Conservation (phyloP, 257 asterid genomes). For the Petunia secreta region DNA sequence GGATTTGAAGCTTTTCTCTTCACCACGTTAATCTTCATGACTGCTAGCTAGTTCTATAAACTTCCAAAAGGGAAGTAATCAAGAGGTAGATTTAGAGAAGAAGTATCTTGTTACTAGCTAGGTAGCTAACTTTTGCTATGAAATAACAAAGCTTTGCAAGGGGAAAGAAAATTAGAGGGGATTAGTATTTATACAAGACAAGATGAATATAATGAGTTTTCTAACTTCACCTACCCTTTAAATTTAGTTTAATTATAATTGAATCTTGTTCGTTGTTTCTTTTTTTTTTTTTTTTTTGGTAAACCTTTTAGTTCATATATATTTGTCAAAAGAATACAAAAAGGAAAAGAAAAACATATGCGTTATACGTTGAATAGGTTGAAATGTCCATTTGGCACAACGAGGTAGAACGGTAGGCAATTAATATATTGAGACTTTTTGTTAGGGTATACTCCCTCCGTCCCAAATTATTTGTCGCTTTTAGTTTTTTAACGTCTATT, state of each 20-base stretch:
- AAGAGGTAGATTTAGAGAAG: neutral
- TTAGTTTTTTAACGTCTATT: too few relatives aligned
- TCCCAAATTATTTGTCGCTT: too few relatives aligned
- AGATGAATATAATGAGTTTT: neutral
- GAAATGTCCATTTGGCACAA: neutral
- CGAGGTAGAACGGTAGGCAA: neutral
- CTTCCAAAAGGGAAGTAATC: neutral
- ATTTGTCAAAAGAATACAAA: neutral
- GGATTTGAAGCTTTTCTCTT: neutral
- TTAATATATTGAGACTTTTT: neutral
- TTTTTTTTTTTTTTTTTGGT: neutral
- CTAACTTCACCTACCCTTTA: neutral
- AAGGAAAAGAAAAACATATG: neutral
- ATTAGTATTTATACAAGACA: neutral
- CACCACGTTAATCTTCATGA: neutral
- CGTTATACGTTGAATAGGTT: constrained; percentile 22
- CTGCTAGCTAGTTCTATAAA: neutral
- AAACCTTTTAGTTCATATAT: neutral
- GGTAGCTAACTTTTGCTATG: too few relatives aligned
- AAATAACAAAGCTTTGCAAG: too few relatives aligned
- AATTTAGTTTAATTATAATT: neutral
- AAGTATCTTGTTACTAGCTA: neutral
- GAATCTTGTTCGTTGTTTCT: neutral
- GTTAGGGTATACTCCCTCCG: too few relatives aligned
- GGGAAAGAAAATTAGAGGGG: neutral